Percentiles rank a stretch among this genome's conserved stretches.
These are phyloP conservation scores for Auriscalpium microsporum DNA, from an alignment of 768 basidiomycete species.

Conservation along the genomic window DNA sequence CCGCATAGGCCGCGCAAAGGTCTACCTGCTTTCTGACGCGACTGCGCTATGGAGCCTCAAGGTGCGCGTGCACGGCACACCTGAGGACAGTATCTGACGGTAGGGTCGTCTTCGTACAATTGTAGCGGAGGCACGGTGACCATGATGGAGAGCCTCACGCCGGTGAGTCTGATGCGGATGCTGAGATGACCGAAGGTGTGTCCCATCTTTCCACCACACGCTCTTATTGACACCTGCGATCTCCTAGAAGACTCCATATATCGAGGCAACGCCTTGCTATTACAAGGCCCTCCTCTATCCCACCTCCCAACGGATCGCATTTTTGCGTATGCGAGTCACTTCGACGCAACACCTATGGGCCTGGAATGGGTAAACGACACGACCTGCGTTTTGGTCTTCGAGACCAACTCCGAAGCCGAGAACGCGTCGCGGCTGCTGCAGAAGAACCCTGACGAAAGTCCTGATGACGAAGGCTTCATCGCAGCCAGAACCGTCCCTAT, in stretches of 20 bases:
- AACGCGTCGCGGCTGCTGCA: constrained; percentile 41
- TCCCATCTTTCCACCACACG: not conserved
- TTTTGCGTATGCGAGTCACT: constrained; percentile 77
- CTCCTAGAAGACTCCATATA: constrained; percentile 30
- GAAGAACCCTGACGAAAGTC: constrained; percentile 42
- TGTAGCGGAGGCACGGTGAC: constrained; percentile 42
- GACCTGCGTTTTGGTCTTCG: constrained; percentile 73
- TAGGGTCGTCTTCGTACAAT: constrained; percentile 14
- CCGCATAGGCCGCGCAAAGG: constrained; percentile 64
- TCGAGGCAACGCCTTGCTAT: constrained; percentile 60
- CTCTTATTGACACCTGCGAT: not conserved
- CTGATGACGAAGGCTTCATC: constrained; percentile 48
- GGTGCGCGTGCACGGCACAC: constrained; percentile 50
- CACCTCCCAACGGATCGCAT: constrained; percentile 68
- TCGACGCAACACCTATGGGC: constrained; percentile 63
- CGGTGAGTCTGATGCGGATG: constrained; percentile 22
- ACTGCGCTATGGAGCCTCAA: constrained; percentile 53
- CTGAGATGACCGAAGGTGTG: constrained; percentile 12
- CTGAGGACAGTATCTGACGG: constrained; percentile 38
- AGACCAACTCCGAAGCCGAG: constrained; percentile 44
- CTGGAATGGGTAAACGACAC: constrained; percentile 85
- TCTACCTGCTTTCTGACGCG: constrained; percentile 72
- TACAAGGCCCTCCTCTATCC: constrained; percentile 66
- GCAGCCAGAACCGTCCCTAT: constrained; percentile 65
- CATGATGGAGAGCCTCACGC: constrained; percentile 21